Percentiles rank a stretch among this genome's conserved stretches.
phyloP scores from a whole-genome alignment of 2,329 filamentous ascomycete genomes.

The Microcera coccophila region DNA sequence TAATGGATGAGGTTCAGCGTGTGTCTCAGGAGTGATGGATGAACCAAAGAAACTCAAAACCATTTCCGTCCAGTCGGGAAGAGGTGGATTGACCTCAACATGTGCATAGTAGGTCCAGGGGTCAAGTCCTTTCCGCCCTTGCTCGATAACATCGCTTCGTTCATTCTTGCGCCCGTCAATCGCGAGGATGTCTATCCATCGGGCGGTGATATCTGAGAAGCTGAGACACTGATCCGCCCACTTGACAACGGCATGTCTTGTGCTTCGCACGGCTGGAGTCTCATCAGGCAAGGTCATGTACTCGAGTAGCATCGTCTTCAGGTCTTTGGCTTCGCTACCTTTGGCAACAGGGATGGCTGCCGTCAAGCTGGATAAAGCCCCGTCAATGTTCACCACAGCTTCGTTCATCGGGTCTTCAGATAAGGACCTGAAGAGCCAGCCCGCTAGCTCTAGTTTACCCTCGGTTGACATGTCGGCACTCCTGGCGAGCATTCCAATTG shows the following conservation, averaged over 20 bases:
- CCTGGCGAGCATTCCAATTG: conserved; percentile 75
- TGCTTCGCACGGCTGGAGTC: conserved; percentile 60
- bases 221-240: conserved; percentile 87
- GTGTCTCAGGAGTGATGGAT: conserved; percentile 29
- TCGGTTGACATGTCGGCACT: conserved; percentile 55
- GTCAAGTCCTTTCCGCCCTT: conserved; percentile 83
- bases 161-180: conserved; percentile 63
- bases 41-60: conserved; percentile 46
- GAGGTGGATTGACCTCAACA: conserved; percentile 35
- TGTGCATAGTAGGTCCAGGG: conserved; percentile 52
- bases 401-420: conserved; percentile 72
- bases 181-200: conserved; percentile 87
- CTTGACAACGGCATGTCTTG: conserved; percentile 76
- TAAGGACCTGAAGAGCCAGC: conserved; percentile 81
- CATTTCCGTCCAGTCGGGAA: conserved; percentile 53
- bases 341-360: conserved; percentile 39
- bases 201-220: conserved; percentile 71
- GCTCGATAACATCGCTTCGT: conserved; percentile 79
- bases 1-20: conserved; percentile 35
- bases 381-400: conserved; percentile 83
- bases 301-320: conserved; percentile 58
- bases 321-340: conserved; percentile 27
- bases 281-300: conserved; percentile 59
- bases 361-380: conserved; percentile 73
- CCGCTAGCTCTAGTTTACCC: conserved; percentile 52